Percentiles rank a stretch among this genome's conserved stretches.
Conservation (phyloP, 805 yeast species). For the Zygotorulaspora danielsina region DNA sequence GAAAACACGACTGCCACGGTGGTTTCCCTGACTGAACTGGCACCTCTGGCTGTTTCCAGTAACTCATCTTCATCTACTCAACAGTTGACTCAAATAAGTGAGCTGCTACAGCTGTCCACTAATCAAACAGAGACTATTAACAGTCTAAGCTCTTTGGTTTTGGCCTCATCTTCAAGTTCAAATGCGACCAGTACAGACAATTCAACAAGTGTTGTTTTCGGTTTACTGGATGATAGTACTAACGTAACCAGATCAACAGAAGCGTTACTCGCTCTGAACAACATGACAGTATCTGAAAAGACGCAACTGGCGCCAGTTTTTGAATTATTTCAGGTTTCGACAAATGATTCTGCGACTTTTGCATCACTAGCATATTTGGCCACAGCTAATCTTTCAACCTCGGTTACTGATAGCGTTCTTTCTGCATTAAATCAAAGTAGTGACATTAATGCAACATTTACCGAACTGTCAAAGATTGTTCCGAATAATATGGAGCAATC, state of each 20-base stretch:
- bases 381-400: constrained; percentile 21
- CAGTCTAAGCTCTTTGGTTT: constrained; percentile 22
- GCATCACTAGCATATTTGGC: constrained; percentile 20
- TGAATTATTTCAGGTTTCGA: constrained; percentile 20
- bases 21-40: constrained; percentile 23
- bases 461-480: constrained; percentile 13
- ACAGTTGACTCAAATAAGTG: constrained; percentile 16
- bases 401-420: constrained; percentile 18
- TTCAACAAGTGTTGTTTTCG: constrained; percentile 20
- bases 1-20: constrained; percentile 25
- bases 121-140: constrained; percentile 20
- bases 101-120: constrained; percentile 18
- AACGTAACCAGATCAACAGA: constrained; percentile 27
- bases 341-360: constrained; percentile 24
- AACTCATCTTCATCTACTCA: constrained; percentile 14
- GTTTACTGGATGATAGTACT: constrained; percentile 23
- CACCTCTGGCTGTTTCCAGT: constrained; percentile 28
- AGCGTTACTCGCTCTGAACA: constrained; percentile 24
- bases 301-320: constrained; percentile 28
- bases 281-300: constrained; percentile 23
- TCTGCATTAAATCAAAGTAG: constrained; percentile 12
- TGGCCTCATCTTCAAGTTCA: constrained; percentile 6
- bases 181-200: neutral
- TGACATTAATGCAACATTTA: constrained; percentile 16
- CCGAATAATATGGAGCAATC: constrained; percentile 17